Percentiles rank a stretch among this genome's conserved stretches.
phyloP scores from a whole-genome alignment of 179 eudicot genomes.

The Gypsophila paniculata region DNA sequence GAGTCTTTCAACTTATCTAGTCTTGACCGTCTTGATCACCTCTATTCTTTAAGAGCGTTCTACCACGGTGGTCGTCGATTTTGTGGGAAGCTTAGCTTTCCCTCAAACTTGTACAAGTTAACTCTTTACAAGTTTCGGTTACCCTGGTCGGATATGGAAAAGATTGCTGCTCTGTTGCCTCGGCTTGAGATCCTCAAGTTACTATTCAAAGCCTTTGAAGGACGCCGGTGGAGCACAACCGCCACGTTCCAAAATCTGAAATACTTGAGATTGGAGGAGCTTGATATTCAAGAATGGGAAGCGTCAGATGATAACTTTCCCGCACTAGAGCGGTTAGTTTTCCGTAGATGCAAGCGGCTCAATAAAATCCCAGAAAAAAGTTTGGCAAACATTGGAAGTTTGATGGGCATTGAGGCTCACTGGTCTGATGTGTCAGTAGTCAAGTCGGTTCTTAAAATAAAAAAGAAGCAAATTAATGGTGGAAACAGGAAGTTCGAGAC shows the following conservation, averaged over 20 bases:
- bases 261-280: background rate
- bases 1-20: no score
- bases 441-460: background rate
- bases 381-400: background rate
- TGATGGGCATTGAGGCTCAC: background rate
- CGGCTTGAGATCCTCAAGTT: no score
- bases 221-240: no score
- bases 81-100: no score
- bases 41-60: no score
- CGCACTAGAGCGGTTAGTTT: background rate
- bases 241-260: background rate
- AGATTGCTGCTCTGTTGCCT: no score
- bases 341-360: background rate
- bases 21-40: no score
- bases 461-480: background rate
- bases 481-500: background rate
- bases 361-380: background rate
- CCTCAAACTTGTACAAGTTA: no score
- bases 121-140: no score
- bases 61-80: no score
- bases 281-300: background rate
- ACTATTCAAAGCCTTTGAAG: no score
- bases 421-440: background rate
- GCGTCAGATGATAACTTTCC: conserved; percentile 1
- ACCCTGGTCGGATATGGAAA: no score